These are phyloP conservation scores for Verbena officinalis DNA, from an alignment of 257 asterid genomes.

Conservation along the genomic window DNA sequence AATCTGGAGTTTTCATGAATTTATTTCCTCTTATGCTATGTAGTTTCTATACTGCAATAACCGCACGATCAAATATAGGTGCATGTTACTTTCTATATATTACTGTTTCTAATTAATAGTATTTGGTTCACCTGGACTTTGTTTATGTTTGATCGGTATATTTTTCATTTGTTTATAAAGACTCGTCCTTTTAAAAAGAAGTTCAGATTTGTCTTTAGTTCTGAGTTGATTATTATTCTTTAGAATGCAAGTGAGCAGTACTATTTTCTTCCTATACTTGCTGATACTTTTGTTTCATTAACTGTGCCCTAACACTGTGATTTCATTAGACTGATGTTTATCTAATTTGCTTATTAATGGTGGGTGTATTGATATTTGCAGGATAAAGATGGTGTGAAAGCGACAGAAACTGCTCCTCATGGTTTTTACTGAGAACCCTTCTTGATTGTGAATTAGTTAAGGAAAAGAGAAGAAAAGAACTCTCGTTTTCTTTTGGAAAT, in stretches of 20 bases:
- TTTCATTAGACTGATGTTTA: constrained; percentile 21
- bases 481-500: not conserved
- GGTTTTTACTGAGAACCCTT: constrained; percentile 52
- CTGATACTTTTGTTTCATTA: constrained; percentile 30
- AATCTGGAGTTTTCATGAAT: constrained; percentile 24
- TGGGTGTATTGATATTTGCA: constrained; percentile 40
- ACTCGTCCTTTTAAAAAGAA: constrained; percentile 23
- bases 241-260: not conserved
- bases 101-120: constrained; percentile 19
- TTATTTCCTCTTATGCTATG: constrained; percentile 1
- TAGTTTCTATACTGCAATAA: constrained; percentile 10
- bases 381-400: constrained; percentile 69
- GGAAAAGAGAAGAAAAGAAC: not conserved
- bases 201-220: constrained; percentile 41
- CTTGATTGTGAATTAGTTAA: constrained; percentile 22
- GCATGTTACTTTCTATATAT: constrained; percentile 26
- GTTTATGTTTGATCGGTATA: constrained; percentile 26
- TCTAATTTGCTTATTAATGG: constrained; percentile 28
- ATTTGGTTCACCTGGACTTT: constrained; percentile 25
- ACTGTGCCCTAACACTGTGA: constrained; percentile 5
- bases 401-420: constrained; percentile 58
- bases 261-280: constrained; percentile 28
- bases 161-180: constrained; percentile 19
- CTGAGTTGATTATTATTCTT: constrained; percentile 17
- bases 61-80: not conserved